A percentile compares a stretch with the other conserved stretches of the same genome.
Conservation (phyloP, 208 protist species). For the Crithidia bombi region DNA sequence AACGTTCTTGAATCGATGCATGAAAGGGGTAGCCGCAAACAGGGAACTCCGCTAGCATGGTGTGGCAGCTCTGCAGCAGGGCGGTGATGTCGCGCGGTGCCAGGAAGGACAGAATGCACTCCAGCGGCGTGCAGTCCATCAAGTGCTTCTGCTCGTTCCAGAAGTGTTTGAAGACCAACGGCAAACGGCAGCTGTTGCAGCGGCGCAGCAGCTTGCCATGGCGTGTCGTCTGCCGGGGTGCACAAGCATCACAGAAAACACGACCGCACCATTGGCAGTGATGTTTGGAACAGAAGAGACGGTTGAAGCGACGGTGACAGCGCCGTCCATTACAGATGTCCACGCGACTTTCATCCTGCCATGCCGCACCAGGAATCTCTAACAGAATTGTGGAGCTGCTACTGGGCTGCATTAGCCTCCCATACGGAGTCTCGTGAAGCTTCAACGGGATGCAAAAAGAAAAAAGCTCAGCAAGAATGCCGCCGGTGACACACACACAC, state of each 20-base stretch:
- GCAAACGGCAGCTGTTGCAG: slow-evolving; percentile 71
- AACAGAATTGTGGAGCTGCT: slow-evolving; percentile 29
- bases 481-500: too few relatives aligned
- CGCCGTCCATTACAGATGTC: slow-evolving; percentile 28
- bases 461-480: slow-evolving; percentile 2
- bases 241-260: slow-evolving; percentile 77
- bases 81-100: slow-evolving; percentile 42
- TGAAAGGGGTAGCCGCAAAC: slow-evolving; percentile 48
- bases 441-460: slow-evolving; percentile 7
- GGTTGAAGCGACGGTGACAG: slow-evolving; percentile 44
- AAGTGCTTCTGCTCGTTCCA: slow-evolving; percentile 31
- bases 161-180: slow-evolving; percentile 57
- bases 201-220: slow-evolving; percentile 34
- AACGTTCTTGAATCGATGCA: slow-evolving; percentile 55
- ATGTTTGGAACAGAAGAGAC: slow-evolving; percentile 50
- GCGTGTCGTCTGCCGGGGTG: slow-evolving; percentile 29
- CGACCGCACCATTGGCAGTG: slow-evolving; percentile 85
- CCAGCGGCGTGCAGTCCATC: slow-evolving; percentile 41
- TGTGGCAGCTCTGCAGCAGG: slow-evolving; percentile 71
- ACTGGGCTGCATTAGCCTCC: slow-evolving; percentile 14
- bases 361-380: slow-evolving; percentile 39
- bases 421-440: too few relatives aligned
- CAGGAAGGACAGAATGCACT: slow-evolving; percentile 66
- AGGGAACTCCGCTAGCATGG: slow-evolving; percentile 57
- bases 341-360: slow-evolving; percentile 46